A percentile compares a stretch with the other conserved stretches of the same genome.
Conservation (phyloP, 352 stramenopile species). For the Halophytophthora polymorphica region DNA sequence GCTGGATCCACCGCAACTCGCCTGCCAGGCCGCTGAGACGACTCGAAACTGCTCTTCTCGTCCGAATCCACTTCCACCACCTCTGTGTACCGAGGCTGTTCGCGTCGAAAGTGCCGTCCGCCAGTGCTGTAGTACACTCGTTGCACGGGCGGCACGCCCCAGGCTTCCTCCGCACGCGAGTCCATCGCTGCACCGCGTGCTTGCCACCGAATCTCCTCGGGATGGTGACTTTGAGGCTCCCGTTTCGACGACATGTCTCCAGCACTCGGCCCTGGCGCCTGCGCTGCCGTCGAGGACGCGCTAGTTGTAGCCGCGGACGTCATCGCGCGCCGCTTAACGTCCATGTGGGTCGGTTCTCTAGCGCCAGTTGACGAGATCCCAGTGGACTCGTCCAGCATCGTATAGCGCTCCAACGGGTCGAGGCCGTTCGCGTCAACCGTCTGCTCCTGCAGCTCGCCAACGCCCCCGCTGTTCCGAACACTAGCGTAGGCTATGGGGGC, state of each 20-base stretch:
- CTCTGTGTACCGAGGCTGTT: slow-evolving; percentile 20
- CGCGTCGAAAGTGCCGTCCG: slow-evolving; percentile 1
- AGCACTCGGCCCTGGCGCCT: neutral
- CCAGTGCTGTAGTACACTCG: slow-evolving; percentile 13
- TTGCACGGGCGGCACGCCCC: slow-evolving; percentile 9
- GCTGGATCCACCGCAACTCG: neutral
- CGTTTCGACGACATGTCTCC: slow-evolving; percentile 3
- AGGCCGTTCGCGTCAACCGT: neutral
- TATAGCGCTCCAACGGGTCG: slow-evolving; percentile 1
- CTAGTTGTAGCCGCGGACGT: neutral
- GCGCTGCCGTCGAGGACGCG: neutral
- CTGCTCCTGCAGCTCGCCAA: neutral
- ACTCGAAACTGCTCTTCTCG: slow-evolving; percentile 27
- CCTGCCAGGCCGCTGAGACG: neutral
- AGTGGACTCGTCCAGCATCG: slow-evolving; percentile 1
- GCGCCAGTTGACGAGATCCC: slow-evolving; percentile 5
- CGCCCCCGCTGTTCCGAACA: neutral
- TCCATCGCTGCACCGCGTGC: neutral
- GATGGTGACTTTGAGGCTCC: neutral
- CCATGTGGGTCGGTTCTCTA: neutral
- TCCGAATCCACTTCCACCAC: slow-evolving; percentile 14
- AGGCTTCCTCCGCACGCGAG: slow-evolving; percentile 1
- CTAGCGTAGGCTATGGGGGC: neutral
- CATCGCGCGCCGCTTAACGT: neutral
- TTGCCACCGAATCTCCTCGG: slow-evolving; percentile 9